A percentile compares a stretch with the other conserved stretches of the same genome.
Conservation (phyloP, 129 eudicot genomes). For the Scalesia atractyloides region DNA sequence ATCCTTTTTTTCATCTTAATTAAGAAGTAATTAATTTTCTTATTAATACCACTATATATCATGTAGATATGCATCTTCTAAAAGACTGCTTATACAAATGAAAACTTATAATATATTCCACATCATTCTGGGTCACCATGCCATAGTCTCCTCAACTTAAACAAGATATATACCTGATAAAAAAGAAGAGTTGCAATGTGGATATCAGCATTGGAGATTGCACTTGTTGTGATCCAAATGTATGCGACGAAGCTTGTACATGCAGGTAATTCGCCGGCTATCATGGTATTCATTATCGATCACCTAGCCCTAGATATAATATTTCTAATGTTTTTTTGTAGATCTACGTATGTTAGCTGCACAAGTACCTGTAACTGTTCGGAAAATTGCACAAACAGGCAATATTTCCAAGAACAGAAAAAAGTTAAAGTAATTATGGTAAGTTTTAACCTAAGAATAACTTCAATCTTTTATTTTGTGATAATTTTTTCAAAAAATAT, state of each 20-base stretch:
- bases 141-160: conserved; percentile 35
- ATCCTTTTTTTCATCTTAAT: conserved; percentile 40
- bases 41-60: background rate
- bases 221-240: conserved; percentile 42
- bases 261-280: conserved; percentile 60
- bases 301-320: background rate
- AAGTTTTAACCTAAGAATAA: conserved; percentile 7
- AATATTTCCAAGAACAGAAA: conserved; percentile 58
- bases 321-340: conserved; percentile 21
- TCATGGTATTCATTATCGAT: background rate
- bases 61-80: too few species aligned
- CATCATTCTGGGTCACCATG: background rate
- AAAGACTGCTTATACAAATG: background rate
- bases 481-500: too few species aligned
- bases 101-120: background rate
- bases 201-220: conserved; percentile 48
- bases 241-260: conserved; percentile 65
- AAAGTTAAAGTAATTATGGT: conserved; percentile 67
- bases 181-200: conserved; percentile 51
- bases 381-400: conserved; percentile 63
- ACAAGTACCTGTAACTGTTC: conserved; percentile 72
- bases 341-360: conserved; percentile 76
- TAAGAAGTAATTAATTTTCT: background rate
- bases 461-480: too few species aligned
- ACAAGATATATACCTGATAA: conserved; percentile 59